Evolutionary conservation across 345 rosid genomes (phyloP), one percentile per base, ranked within the genome.

Genomic region (Eucalyptus polyanthemos): DNA sequence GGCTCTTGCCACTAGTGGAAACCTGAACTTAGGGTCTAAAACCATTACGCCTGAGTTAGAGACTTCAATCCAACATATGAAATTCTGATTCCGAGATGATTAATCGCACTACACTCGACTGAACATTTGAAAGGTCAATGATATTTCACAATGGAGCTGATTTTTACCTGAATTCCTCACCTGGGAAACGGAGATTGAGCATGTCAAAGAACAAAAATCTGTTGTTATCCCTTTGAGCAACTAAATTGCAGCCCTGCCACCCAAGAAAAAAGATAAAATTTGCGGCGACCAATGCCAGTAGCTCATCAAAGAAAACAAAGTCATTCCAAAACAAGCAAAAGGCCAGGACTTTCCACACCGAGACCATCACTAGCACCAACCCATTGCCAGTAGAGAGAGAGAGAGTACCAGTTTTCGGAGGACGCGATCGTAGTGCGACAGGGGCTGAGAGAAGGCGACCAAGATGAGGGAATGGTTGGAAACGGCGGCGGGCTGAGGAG

Each of bases 351-450:
- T 76, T 76, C 83, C 83, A 6, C 45, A 37, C 47, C 13, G 7
- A 17, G 44, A 9, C 44, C 11, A 69, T 69, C 80, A 34, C 44
- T 17, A 69, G 80, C 80, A 69, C 44, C 44, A 21, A 69, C 80
- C 42, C 80, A 69, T 69, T 5, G 44, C 13, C 44, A 17, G 44
- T 5, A 31, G 42, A 17, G 24, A 69, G 24, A 17, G 24, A 87
- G 89, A 81, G 29, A 80, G n/a, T 93, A 97, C 97, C 85, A 96
- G 96, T 89, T 96, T 95, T 54, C 98, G 97, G 58, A 96, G 93
- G 89, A 96, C 54, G 44, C 98, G 97, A 90, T 97, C 99, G 89
- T 97, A 97, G 91, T 97, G 99, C 89, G 99, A 96, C 92, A 97
- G 94, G 25, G 99, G 93, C 53, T 94, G 93, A 88, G 99, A 91